Evolutionary conservation across 345 rosid species (phyloP), one percentile per base, ranked within the genome.

Genomic region (Eucalyptus camaldulensis): DNA sequence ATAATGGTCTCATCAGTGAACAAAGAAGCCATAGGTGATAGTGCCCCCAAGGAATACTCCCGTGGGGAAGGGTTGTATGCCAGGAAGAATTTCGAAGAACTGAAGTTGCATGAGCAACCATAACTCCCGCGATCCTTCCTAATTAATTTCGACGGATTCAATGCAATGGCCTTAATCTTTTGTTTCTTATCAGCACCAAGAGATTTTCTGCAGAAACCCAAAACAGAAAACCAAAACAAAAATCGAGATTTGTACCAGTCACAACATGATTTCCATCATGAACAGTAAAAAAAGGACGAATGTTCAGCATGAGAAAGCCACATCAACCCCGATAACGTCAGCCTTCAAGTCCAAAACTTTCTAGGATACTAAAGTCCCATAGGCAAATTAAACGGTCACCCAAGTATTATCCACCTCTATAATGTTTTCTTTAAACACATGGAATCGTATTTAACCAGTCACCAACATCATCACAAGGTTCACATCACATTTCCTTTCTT

Each of bases 161-260:
- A 67, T 76, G 92, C 65, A 67, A 76, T 89, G 86, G 80, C 88
- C 49, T 89, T 87, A 53, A 29, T 49, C 89, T 53, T 88, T 86
- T 88, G 86, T 88, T 85, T 90, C 88, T 87, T 80, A 56, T 90
- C 90, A 24, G 92, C 90, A 54, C 90, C 90, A 88, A 90, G 86
- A 58, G 90, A 72, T 81, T 88, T 91, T 90, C 95, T 94, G 93
- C 51, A 50, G 89, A 86, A 90, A n/a, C 83, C 87, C n/a, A 29
- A 49, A 50, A 15, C n/a, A 40, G 67, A 60, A 40, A 47, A 72
- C 10, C 31, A 50, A n/a, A 65, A 45, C 16, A 27, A 45, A 89
- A 25, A 13, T 25, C 54, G 12, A 21, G 15, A 44, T 87, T 13
- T 15, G 7, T 24, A 31, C 12, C 54, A 17, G 49, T 22, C 17